Evolutionary conservation across 2,329 filamentous ascomycete species (phyloP).

Genomic region (Eurotiales sp.): DNA sequence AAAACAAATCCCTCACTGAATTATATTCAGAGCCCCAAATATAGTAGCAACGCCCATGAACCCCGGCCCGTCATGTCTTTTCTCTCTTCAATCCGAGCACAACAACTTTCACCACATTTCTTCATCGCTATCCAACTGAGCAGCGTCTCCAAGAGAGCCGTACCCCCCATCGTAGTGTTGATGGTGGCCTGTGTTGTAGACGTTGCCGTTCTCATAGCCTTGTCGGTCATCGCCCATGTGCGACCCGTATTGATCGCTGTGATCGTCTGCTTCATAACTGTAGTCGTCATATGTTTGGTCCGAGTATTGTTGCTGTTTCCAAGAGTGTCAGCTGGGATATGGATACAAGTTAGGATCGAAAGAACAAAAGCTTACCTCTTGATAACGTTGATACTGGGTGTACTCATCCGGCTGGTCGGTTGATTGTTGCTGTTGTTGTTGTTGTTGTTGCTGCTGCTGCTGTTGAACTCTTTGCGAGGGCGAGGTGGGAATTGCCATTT

Average conservation of each 20-base stretch:
- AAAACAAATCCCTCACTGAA: constrained; percentile 19
- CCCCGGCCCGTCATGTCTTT: constrained; percentile 17
- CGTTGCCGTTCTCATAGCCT: constrained; percentile 35
- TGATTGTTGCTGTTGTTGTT: constrained; percentile 26
- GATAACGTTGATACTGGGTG: constrained; percentile 44
- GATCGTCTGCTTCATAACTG: constrained; percentile 46
- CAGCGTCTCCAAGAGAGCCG: constrained; percentile 39
- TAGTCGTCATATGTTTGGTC: constrained; percentile 50
- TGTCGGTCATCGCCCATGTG: constrained; percentile 37
- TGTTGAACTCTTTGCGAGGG: constrained; percentile 57
- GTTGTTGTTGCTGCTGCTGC: constrained; percentile 36
- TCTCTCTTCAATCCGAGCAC: no score
- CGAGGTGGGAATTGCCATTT: constrained; percentile 84
- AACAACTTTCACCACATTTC: constrained; percentile 45
- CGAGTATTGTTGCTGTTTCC: constrained; percentile 33
- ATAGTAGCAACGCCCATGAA: constrained; percentile 27
- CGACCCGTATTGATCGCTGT: constrained; percentile 27
- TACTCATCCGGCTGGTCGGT: constrained; percentile 41
- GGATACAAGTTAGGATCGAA: background rate
- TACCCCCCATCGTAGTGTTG: constrained; percentile 32
- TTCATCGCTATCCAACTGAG: constrained; percentile 40
- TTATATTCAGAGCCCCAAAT: constrained; percentile 21
- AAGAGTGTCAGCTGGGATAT: constrained; percentile 13
- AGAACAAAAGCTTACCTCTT: constrained; percentile 36
- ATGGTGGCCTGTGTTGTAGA: constrained; percentile 31